Base-by-base conservation (phyloP, 371 early-diverging fungal species). In the Parasitella parasitica region DNA sequence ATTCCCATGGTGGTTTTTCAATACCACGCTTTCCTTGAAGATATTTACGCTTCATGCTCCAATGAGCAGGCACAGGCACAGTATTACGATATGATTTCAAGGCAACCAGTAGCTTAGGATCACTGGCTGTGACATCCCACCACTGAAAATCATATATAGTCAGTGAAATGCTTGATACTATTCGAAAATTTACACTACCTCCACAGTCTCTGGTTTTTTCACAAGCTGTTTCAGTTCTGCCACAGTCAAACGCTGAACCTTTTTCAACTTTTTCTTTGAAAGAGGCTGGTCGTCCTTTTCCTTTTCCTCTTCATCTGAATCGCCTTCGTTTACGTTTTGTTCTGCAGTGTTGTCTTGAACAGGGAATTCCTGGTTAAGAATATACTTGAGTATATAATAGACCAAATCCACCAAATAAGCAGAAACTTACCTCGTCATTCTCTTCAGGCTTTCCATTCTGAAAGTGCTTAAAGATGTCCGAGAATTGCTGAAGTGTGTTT, bases 41-140 rank as follows among this genome's bases (percentile, higher is more conserved):
- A 63, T 97, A 97, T 77, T 95, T 96, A 64, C 97, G 87, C 77
- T 97, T 97, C 64, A 94, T 93, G 51, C 86, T 87, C 99, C 99
- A 99, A 72, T 99, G 98, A 22, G 82, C 75, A 9, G 99, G 98
- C 0, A 99, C 96, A 13, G 98, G 97, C 6, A 99, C 98, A 0
- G 96, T 89, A 70, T 97, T 97, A 49, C 94, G 83, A 54, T 86
- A 85, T 3, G 95, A 85, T 74, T 98, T 99, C 18, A 98, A 77
- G 16, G 88, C 77, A 2, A 96, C 94, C n/a, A 98, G 81, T 13
- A 97, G 80, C 30, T 87, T 86, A 3, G 98, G 97, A 69, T 98
- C 97, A 4, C 84, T 77, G 0, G 97, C 94, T 15, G 94, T 94
- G 4, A 90, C 91, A 80, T 97, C 99, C 58, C 94, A 93, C 67